These are phyloP conservation scores for Lasiodiplodia sp. DNA, from an alignment of 2,329 filamentous ascomycete species.

Conservation along the genomic window DNA sequence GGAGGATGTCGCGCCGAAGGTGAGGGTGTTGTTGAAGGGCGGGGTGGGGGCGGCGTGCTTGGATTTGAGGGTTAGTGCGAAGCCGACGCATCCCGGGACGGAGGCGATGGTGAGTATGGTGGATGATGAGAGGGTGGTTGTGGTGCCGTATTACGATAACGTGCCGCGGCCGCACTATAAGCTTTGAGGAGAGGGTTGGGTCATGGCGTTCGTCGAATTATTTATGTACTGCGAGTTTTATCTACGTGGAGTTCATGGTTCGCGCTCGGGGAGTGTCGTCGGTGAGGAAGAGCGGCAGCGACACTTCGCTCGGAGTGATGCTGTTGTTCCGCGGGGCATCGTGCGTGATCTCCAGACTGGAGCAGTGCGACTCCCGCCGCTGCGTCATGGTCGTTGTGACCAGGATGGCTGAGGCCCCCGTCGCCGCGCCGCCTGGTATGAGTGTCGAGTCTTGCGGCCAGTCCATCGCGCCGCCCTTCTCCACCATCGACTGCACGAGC, in stretches of 20 bases:
- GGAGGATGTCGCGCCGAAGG: constrained; percentile 39
- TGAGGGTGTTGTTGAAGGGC: constrained; percentile 31
- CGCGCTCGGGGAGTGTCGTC: not conserved
- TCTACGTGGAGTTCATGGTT: not conserved
- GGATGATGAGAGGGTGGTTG: constrained; percentile 52
- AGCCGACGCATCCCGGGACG: constrained; percentile 46
- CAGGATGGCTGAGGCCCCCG: not conserved
- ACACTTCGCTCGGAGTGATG: not conserved
- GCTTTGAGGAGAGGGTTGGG: not conserved
- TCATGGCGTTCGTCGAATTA: not conserved
- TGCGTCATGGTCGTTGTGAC: constrained; percentile 9
- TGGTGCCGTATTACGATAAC: constrained; percentile 59
- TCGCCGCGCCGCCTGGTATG: not conserved
- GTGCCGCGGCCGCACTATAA: constrained; percentile 47
- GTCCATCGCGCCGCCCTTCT: not conserved
- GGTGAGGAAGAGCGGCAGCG: not conserved
- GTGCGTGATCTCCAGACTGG: not conserved
- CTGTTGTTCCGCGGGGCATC: not conserved
- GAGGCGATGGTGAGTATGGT: constrained; percentile 53
- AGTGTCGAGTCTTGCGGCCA: too few relatives aligned
- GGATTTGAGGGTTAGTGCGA: constrained; percentile 51
- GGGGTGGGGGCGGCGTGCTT: constrained; percentile 41
- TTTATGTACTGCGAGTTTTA: not conserved
- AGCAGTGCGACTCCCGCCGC: constrained; percentile 4
- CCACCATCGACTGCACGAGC: constrained; percentile 1